Conservation (phyloP, 2,329 filamentous ascomycete genomes). For the Blastomyces gilchristii region DNA sequence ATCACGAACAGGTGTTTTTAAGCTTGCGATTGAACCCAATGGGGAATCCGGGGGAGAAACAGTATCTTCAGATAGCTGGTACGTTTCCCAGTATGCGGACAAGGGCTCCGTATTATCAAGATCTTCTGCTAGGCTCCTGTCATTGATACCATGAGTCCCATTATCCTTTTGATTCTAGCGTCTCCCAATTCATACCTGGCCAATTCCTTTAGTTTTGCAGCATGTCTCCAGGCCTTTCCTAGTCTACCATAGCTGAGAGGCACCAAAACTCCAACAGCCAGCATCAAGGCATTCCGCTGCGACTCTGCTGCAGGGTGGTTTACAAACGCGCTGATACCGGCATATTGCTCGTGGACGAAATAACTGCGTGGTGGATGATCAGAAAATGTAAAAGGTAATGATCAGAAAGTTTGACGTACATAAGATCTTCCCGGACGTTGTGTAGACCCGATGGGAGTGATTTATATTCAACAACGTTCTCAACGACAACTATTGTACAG, state of each 20-base stretch:
- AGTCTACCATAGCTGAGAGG: conserved; percentile 75
- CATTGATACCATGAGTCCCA: background rate
- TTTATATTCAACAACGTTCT: conserved; percentile 90
- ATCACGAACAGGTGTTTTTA: conserved; percentile 44
- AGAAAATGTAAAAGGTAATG: background rate
- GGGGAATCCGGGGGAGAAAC: conserved; percentile 38
- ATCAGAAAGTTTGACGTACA: conserved; percentile 32
- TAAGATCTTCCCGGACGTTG: conserved; percentile 72
- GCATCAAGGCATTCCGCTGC: conserved; percentile 80
- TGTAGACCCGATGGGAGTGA: conserved; percentile 88
- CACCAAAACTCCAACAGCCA: conserved; percentile 81
- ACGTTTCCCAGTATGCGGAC: conserved; percentile 66
- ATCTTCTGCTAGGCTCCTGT: conserved; percentile 52
- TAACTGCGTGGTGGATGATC: conserved; percentile 48
- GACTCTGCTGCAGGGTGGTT: conserved; percentile 70
- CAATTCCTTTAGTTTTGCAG: conserved; percentile 61
- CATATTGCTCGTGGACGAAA: conserved; percentile 76
- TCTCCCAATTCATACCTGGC: conserved; percentile 46
- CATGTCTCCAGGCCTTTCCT: conserved; percentile 83
- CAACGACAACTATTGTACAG: conserved; percentile 46
- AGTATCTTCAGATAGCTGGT: conserved; percentile 29
- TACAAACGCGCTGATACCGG: conserved; percentile 83
- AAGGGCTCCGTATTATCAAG: conserved; percentile 53
- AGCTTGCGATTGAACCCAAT: conserved; percentile 41
- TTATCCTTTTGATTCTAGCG: background rate